Percentiles rank a stretch among this genome's conserved stretches.
phyloP scores from a whole-genome alignment of 1,139 yeast species.

The Chernovozyma aurita region DNA sequence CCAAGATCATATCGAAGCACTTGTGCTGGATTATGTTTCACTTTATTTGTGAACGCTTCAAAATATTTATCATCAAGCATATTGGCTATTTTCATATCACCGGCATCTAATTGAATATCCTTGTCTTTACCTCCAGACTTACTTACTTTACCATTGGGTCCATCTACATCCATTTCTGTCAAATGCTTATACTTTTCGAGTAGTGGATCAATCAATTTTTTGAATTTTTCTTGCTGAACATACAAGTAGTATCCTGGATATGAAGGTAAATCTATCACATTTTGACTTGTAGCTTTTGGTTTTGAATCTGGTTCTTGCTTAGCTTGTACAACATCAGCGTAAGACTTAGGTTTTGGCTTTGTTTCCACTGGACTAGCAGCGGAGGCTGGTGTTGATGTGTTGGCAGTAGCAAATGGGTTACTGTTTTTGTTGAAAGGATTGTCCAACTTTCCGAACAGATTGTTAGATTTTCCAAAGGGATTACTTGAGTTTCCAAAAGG shows the following conservation, averaged over 20 bases:
- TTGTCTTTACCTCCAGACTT: background rate
- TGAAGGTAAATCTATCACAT: conserved; percentile 31
- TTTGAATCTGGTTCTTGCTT: conserved; percentile 10
- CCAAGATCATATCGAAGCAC: conserved; percentile 77
- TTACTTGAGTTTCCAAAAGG: conserved; percentile 18
- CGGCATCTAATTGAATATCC: conserved; percentile 26
- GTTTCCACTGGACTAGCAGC: conserved; percentile 2
- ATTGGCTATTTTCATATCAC: conserved; percentile 39
- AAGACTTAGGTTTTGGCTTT: conserved; percentile 6
- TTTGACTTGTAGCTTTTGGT: conserved; percentile 10
- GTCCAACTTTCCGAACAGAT: conserved; percentile 29
- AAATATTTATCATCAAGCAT: conserved; percentile 73
- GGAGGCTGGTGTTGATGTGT: too few species aligned
- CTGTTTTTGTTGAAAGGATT: conserved; percentile 5
- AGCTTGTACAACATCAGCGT: conserved; percentile 8
- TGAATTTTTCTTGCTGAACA: conserved; percentile 63
- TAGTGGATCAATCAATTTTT: conserved; percentile 34
- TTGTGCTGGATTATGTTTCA: conserved; percentile 80
- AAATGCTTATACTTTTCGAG: conserved; percentile 45
- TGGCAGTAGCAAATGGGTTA: background rate
- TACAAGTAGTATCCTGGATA: conserved; percentile 65
- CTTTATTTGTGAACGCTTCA: conserved; percentile 69
- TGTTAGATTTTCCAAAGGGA: conserved; percentile 13
- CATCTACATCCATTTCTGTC: conserved; percentile 37
- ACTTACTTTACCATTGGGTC: conserved; percentile 3